Evolutionary conservation across 2,329 filamentous ascomycete species (phyloP), one percentile per base, ranked within the genome.

Genomic region (Gnomoniopsis sp.): DNA sequence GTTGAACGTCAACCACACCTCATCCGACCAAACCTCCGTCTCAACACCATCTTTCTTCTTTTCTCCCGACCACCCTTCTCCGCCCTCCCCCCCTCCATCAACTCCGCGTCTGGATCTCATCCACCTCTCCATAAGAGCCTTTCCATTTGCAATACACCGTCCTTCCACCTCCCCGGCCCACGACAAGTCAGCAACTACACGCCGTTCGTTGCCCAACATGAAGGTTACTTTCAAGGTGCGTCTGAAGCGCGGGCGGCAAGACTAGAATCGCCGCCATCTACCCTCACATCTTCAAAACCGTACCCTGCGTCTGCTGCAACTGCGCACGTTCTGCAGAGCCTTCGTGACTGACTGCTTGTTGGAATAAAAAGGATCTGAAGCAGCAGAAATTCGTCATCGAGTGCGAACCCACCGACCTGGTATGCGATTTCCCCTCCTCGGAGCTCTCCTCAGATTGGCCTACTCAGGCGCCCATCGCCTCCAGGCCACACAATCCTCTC

Each of bases 381-480:
- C 95, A 98, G 77, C 90, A 97, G 75, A 97, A 97, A 82, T 99
- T 99, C 79, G 87, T 88, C 71, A 89, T 99, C 80, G 93, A 98
- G 67, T 91, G 92, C 71, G 93, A 98, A 75, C 91, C 93, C 64
- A 88, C 89, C 65, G 93, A 97, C 73, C 90, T 91, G 74, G 93
- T 97, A 88, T 70, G 89, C 74, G 69, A 66, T 69, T 72, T 71
- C 72, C 66, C 55, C 21, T 19, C 14, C n/a, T 44, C n/a, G 14
- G 33, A 63, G 57, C 49, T 59, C 60, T 50, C 57, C 60, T 46
- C 26, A 47, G 41, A 53, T 26, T 19, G 26, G 43, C 43, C 22
- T 17, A 14, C 30, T 12, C 19, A 14, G 19, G 17, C 19, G 33
- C 2, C 14, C 21, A 15, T 19, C 41, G 41, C n/a, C 4, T 4